Percentiles rank a stretch among this genome's conserved stretches.
These are phyloP conservation scores for Tetracladium setigerum DNA, from an alignment of 495 filamentous ascomycete species.

Conservation along the genomic window DNA sequence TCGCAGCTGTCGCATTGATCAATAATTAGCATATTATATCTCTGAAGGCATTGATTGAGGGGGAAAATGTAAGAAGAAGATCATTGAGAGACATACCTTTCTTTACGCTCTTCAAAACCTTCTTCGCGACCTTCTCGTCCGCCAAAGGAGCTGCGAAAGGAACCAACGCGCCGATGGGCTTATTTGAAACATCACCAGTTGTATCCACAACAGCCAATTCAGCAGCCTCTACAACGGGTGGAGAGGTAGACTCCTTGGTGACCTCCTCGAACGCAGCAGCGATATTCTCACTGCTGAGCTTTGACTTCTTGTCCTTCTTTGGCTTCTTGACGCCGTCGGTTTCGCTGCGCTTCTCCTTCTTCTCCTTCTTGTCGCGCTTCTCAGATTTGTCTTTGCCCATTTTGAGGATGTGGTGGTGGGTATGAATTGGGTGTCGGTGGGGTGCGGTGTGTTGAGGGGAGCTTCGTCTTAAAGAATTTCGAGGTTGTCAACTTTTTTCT, in stretches of 20 bases:
- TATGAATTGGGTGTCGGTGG: not conserved
- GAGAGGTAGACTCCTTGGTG: constrained; percentile 17
- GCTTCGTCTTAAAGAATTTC: too few species aligned
- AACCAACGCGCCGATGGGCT: constrained; percentile 65
- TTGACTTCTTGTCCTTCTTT: constrained; percentile 69
- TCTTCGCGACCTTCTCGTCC: constrained; percentile 86
- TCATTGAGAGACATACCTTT: constrained; percentile 55
- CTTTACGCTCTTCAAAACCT: constrained; percentile 86
- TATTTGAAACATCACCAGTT: constrained; percentile 38
- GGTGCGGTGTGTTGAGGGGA: not conserved
- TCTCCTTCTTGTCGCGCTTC: constrained; percentile 58
- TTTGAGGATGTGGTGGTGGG: too few species aligned
- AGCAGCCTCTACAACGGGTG: constrained; percentile 26
- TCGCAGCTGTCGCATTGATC: constrained; percentile 61
- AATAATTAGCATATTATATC: constrained; percentile 12
- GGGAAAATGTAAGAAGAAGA: not conserved
- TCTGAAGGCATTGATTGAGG: not conserved
- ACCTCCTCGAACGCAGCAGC: constrained; percentile 44
- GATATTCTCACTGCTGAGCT: constrained; percentile 49
- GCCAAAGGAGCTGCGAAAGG: constrained; percentile 91
- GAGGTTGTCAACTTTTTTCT: too few species aligned
- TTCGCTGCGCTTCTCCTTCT: constrained; percentile 74
- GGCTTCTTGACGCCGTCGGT: constrained; percentile 65
- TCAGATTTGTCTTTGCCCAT: constrained; percentile 24
- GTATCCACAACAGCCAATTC: constrained; percentile 39